Base-by-base conservation (phyloP, 768 basidiomycete species). In the Fibroporia radiculosa region DNA sequence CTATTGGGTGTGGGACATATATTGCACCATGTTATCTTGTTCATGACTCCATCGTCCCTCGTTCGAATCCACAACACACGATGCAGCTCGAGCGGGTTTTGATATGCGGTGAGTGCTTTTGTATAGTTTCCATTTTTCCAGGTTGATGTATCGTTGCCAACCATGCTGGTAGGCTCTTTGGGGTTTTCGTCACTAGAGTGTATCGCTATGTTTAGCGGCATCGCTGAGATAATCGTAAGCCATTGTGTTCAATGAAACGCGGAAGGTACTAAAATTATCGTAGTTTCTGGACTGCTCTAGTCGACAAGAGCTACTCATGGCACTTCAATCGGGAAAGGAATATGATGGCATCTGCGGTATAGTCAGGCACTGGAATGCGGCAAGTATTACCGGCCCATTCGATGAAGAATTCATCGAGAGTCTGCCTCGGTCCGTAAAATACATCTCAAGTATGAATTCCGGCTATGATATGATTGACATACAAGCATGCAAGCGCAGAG, bases 391-490 rank as follows among this genome's bases (percentile, higher is more conserved):
- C 54, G 91, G 88, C n/a, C 65, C 76, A 13, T 92, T 91, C 56
- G 88, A 96, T 62, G 75, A 78, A 60, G 84, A 84, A 49, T 69
- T 95, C 52, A 71, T 96, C 51, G 62, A 70, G 39, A 76, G 73
- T 0, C 69, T 96, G 6, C 80, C 89, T 1, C 71, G 69, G 16
- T 45, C 43, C 40, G 73, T 93, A 50, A 81, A 82, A 56, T 92
- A 84, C 82, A 90, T 95, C 59, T 86, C 83, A 1, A 90, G 92
- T 62, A 93, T 92, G 45, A 92, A 91, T 8, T 90, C 93, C 0
- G 91, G 93, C 0, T 96, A 96, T 60, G 91, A 96, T 60, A 79
- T 82, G 49, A 82, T 95, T 52, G 84, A 93, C 57, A 77, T 92
- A 14, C 61, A 65, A 5, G 84, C 83, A 3, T 84, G 83, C 62